Evolutionary conservation across 129 eudicot species (phyloP), one percentile per base, ranked within the genome.

Genomic region (Ambrosia trifida): DNA sequence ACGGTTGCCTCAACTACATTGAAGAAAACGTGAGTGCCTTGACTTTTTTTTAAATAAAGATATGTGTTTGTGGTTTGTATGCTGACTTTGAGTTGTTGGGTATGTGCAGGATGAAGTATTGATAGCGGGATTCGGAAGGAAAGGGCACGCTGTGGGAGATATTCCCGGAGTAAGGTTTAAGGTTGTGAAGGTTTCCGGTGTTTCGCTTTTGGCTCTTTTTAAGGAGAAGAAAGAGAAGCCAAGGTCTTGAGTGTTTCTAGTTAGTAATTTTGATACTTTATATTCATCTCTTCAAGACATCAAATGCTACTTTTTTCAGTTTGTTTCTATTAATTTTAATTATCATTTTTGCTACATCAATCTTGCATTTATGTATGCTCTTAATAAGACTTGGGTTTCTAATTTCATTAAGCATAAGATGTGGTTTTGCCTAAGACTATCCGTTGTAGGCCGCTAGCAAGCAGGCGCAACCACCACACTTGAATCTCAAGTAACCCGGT

Each of bases 111-210:
- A 72, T 31, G 77, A 76, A 75, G 83, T 74, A 32, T 78, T 79
- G 76, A 78, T 78, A 54, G 83, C 80, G 7, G 85, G 86, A 72
- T 74, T 81, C 4, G 83, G 86, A 17, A 76, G 81, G 0, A 81
- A 70, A 53, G 86, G 87, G 41, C 87, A 83, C 36, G 87, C 87
- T 3, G 87, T 83, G 40, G 87, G 87, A 75, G 87, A 83, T 80
- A 83, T 83, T 79, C 87, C 87, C 3, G 87, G 87, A 50, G 84
- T 83, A 38, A 76, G 89, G 33, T 78, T 85, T 20, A 81, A 85
- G 64, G 83, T 77, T 69, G 82, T 85, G 41, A 83, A 83, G 84
- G 87, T 83, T 5, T 80, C 87, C 4, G 87, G 87, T 32, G 87
- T 83, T 3, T 83, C 84, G 14, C 84, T 83, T 43, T 57, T 83